Evolutionary conservation across 306 rosid genomes (phyloP), one percentile per base, ranked within the genome.

Genomic region (Alnus rubra): DNA sequence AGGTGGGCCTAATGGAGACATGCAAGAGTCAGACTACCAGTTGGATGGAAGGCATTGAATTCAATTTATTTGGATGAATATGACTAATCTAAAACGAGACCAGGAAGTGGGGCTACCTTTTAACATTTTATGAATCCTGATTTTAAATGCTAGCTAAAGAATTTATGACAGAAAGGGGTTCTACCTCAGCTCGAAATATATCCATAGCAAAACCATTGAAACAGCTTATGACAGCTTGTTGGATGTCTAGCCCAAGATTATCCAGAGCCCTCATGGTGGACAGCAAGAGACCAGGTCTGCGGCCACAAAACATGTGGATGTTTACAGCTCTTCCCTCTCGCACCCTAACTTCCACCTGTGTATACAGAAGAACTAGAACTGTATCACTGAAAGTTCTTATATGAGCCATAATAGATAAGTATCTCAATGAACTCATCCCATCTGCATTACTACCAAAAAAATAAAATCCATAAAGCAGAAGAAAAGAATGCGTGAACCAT

Each of bases 131-230:
- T 8, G 30, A 18, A 69, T 72, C 74, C 18, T 16, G 42, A 53
- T 73, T 44, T 79, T 37, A 19, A 54, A 73, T 52, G 49, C 16
- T n/a, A 42, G 13, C 71, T 39, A 0, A n/a, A 67, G 60, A 33
- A 73, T 28, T 15, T 50, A 76, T 51, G 8, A 56, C 5, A 12
- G 47, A 78, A 70, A 68, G 58, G 58, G 67, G 31, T 18, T 74
- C 13, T 86, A 92, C 99, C 99, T 93, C 97, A 1, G 99, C 98
- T 63, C 92, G 88, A 76, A 95, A 95, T 63, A 95, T 79, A 64
- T 95, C 98, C 89, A 95, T 82, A 64, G 98, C 97, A 79, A 95
- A 95, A 33, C 98, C 99, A 82, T 95, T 93, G 88, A 93, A 95
- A 83, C 97, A 95, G 86, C 97, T 95, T 42, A 95, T 93, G 68